phyloP scores from a whole-genome alignment of 139 green algal genomes.

The Picochlorum sp. region DNA sequence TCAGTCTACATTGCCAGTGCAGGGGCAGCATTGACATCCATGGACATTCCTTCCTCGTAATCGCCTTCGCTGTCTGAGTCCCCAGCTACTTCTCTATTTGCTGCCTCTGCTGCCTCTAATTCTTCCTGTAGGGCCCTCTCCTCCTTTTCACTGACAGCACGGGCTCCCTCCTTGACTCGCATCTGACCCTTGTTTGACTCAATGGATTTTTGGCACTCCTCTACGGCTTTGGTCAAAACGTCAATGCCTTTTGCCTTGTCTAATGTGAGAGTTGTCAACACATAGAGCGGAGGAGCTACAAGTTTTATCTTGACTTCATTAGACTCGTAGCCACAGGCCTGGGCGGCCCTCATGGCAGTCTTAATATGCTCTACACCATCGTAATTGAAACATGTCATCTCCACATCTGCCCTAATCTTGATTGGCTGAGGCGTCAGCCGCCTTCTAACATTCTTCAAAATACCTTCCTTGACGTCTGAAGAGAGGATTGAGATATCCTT shows the following conservation, averaged over 20 bases:
- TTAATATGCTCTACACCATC: constrained; percentile 97
- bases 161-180: constrained; percentile 80
- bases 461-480: constrained; percentile 59
- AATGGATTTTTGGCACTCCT: constrained; percentile 61
- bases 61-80: constrained; percentile 35
- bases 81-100: constrained; percentile 41
- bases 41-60: constrained; percentile 36
- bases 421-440: constrained; percentile 98
- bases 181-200: constrained; percentile 77
- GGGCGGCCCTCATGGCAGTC: constrained; percentile 69
- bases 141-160: constrained; percentile 89
- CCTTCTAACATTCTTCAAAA: constrained; percentile 92
- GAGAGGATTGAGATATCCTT: constrained; percentile 40
- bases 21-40: constrained; percentile 19
- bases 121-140: constrained; percentile 79
- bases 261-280: constrained; percentile 92
- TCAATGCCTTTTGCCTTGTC: constrained; percentile 70
- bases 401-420: constrained; percentile 95
- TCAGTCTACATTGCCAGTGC: background rate
- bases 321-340: constrained; percentile 54
- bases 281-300: constrained; percentile 94
- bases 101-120: constrained; percentile 66
- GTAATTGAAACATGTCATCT: constrained; percentile 97
- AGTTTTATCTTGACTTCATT: constrained; percentile 92
- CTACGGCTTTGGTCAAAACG: constrained; percentile 61